Conservation (phyloP, 2,329 filamentous ascomycete genomes). For the Penicillium italicum region DNA sequence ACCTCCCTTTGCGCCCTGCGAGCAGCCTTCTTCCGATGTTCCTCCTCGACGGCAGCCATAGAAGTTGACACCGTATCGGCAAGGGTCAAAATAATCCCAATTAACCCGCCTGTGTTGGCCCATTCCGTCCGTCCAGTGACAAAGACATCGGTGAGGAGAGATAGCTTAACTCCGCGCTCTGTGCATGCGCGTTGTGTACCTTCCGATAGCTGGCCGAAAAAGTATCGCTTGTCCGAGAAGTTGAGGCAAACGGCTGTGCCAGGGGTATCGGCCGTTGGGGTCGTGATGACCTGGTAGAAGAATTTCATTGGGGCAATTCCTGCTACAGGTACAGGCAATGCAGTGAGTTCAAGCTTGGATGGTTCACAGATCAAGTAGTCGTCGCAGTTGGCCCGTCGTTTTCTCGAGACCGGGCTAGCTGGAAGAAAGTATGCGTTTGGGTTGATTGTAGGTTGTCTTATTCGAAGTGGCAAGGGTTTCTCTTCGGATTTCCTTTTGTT, state of each 20-base stretch:
- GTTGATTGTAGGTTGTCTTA: conserved; percentile 7
- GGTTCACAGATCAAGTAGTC: conserved; percentile 27
- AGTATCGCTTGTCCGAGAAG: conserved; percentile 76
- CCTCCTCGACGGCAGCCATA: conserved; percentile 45
- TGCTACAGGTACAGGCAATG: neutral
- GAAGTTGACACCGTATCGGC: conserved; percentile 59
- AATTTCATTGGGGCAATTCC: conserved; percentile 60
- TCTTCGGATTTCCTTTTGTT: neutral
- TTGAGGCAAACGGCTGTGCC: conserved; percentile 75
- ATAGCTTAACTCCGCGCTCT: conserved; percentile 63
- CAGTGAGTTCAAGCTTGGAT: conserved; percentile 11
- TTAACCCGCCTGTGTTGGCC: conserved; percentile 72
- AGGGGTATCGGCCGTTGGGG: conserved; percentile 82
- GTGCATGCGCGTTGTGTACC: conserved; percentile 75
- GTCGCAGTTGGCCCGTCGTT: neutral
- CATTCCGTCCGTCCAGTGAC: conserved; percentile 74
- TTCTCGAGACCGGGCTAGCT: neutral
- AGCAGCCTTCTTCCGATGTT: conserved; percentile 40
- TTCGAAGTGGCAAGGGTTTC: neutral
- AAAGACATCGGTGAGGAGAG: conserved; percentile 72
- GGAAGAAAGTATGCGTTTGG: conserved; percentile 10
- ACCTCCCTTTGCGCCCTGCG: neutral
- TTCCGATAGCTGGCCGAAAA: conserved; percentile 79
- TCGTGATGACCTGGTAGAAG: conserved; percentile 70
- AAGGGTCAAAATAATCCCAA: conserved; percentile 80